A percentile compares a stretch with the other conserved stretches of the same genome.
Conservation (phyloP, 305 asterid genomes). For the Rubia tinctorum region DNA sequence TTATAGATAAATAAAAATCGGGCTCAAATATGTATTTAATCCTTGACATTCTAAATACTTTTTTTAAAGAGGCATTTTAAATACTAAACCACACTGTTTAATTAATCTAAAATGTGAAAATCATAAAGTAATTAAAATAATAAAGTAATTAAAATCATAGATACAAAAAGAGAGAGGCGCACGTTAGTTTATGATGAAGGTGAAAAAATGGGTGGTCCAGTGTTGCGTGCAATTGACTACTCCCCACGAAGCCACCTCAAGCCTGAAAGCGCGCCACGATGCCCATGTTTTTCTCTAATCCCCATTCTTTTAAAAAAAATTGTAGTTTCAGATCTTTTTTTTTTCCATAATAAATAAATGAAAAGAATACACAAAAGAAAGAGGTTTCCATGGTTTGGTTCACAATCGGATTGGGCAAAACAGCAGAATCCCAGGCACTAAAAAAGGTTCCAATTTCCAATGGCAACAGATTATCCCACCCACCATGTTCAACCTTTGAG, state of each 20-base stretch:
- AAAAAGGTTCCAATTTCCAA: background rate
- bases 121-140: too few species aligned
- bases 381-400: background rate
- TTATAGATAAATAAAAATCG: too few species aligned
- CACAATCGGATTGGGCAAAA: background rate
- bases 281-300: slow-evolving; percentile 23
- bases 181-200: slow-evolving; percentile 34
- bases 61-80: too few species aligned
- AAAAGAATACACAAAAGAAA: background rate
- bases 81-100: too few species aligned
- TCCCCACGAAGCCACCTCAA: background rate
- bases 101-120: too few species aligned
- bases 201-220: slow-evolving; percentile 30
- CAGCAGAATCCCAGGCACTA: background rate
- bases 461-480: background rate
- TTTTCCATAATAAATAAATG: background rate
- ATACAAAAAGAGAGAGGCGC: slow-evolving; percentile 29
- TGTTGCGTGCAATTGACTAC: slow-evolving; percentile 19
- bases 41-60: too few species aligned
- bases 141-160: background rate
- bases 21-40: too few species aligned
- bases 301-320: background rate
- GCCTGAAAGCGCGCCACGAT: slow-evolving; percentile 21
- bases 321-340: background rate
- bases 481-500: background rate